phyloP scores from a whole-genome alignment of 176 grass and related monocot genomes.

The Pontederia crassipes region DNA sequence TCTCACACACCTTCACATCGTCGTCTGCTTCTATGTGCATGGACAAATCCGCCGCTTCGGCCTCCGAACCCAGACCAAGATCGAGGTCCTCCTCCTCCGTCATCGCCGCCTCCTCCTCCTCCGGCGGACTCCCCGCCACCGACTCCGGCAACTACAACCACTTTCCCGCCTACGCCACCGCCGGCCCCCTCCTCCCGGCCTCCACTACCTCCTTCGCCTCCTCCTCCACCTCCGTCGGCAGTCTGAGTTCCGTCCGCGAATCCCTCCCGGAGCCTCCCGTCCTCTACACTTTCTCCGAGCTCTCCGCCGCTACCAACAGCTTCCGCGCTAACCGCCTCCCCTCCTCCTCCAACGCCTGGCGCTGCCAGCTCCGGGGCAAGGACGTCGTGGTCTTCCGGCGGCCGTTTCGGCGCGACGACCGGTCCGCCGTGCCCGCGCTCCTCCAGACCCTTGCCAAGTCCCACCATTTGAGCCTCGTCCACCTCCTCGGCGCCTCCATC shows the following conservation, averaged over 20 bases:
- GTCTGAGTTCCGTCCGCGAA: slow-evolving; percentile 40
- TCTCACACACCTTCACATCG: background rate
- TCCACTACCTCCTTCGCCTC: slow-evolving; percentile 15
- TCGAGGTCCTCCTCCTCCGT: background rate
- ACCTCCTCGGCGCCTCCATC: slow-evolving; percentile 69
- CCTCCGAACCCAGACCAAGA: slow-evolving; percentile 18
- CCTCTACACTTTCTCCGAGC: slow-evolving; percentile 48
- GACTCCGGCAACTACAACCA: background rate
- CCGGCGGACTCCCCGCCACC: background rate
- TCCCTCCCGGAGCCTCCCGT: slow-evolving; percentile 45
- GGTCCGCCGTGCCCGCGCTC: slow-evolving; percentile 18
- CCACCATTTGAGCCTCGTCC: slow-evolving; percentile 69
- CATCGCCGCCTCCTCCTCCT: slow-evolving; percentile 10
- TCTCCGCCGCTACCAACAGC: slow-evolving; percentile 56
- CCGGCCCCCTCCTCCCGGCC: background rate
- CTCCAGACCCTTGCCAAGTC: slow-evolving; percentile 45
- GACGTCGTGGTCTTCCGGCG: slow-evolving; percentile 65
- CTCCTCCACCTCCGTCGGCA: slow-evolving; percentile 33
- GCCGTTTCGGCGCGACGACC: slow-evolving; percentile 45
- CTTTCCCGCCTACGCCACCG: background rate
- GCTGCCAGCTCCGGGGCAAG: slow-evolving; percentile 56
- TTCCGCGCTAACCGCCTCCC: slow-evolving; percentile 53
- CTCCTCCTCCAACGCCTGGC: slow-evolving; percentile 30
- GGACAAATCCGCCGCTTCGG: slow-evolving; percentile 40
- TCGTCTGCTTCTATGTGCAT: slow-evolving; percentile 49